Evolutionary conservation across 2,329 filamentous ascomycete genomes (phyloP), one percentile per base, ranked within the genome.

Genomic region (Monilinia laxa): DNA sequence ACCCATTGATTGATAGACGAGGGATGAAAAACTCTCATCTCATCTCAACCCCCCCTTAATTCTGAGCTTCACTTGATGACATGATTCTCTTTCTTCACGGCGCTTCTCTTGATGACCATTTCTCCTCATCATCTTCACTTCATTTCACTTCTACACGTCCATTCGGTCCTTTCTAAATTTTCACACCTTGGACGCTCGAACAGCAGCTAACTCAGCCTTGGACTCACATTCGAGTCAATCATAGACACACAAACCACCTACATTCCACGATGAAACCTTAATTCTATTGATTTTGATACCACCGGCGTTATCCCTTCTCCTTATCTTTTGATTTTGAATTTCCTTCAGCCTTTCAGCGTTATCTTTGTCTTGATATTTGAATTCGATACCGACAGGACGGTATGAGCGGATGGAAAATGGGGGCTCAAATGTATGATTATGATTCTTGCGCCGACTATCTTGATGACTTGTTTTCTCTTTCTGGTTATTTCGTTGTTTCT

Each of bases 1-100:
- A 74, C 73, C 51, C 71, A 73, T 71, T 71, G 52, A 59, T 23
- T 40, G 1, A 42, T 23, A 14, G 14, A 20, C 14, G n/a, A 40
- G 38, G 11, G 25, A 45, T 20, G 25, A 51, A 5, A 23, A 45
- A 38, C 4, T 59, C 16, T 18, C 23, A 28, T 59, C 35, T 47
- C 42, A 25, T 72, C 60, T 74, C 66, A 69, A 59, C 28, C 28
- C 45, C 2, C 25, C 28, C 28, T 28, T 28, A 28, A 28, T 18
- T 2, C 12, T 14, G 9, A 35, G n/a, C n/a, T 23, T 51, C n/a
- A 11, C n/a, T 55, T 62, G 25, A 23, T n/a, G 25, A 63, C 31
- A 59, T n/a, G 55, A 62, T 35, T 66, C 16, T 67, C 65, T 7
- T 18, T 20, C 2, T 62, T 38, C 40, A 42, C 12, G 40, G 40